These are phyloP conservation scores for Flaveria brownii DNA, from an alignment of 129 eudicot species.

Conservation along the genomic window DNA sequence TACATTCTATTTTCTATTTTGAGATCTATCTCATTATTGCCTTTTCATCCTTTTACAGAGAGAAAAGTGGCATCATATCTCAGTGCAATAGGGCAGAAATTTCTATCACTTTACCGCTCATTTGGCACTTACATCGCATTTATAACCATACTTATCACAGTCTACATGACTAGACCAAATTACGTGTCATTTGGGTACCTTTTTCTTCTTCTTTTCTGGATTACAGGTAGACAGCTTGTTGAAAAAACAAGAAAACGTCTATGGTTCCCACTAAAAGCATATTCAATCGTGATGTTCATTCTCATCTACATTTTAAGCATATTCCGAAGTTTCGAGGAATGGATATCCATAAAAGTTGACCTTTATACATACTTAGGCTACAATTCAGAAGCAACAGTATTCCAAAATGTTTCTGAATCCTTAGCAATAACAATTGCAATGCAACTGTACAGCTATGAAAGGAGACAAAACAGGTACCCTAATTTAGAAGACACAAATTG, in stretches of 20 bases:
- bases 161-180: conserved; percentile 78
- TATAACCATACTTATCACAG: conserved; percentile 80
- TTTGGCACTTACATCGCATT: conserved; percentile 88
- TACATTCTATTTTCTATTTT: not conserved
- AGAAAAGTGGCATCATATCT: conserved; percentile 85
- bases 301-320: conserved; percentile 73
- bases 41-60: conserved; percentile 55
- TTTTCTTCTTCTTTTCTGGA: conserved; percentile 91
- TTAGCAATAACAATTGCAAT: conserved; percentile 90
- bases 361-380: conserved; percentile 66
- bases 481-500: conserved; percentile 45
- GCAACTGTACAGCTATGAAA: conserved; percentile 99
- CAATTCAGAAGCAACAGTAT: conserved; percentile 64
- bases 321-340: conserved; percentile 62
- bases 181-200: conserved; percentile 86
- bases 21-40: conserved; percentile 7
- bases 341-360: conserved; percentile 70
- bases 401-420: conserved; percentile 82
- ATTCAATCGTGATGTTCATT: conserved; percentile 68
- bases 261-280: conserved; percentile 90
- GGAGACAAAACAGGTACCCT: conserved; percentile 80
- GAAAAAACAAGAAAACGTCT: conserved; percentile 84
- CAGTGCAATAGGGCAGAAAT: conserved; percentile 80
- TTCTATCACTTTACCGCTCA: conserved; percentile 73
- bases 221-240: conserved; percentile 88